Evolutionary conservation across 805 yeast species (phyloP).

Genomic region (Yarrowia keelungensis): DNA sequence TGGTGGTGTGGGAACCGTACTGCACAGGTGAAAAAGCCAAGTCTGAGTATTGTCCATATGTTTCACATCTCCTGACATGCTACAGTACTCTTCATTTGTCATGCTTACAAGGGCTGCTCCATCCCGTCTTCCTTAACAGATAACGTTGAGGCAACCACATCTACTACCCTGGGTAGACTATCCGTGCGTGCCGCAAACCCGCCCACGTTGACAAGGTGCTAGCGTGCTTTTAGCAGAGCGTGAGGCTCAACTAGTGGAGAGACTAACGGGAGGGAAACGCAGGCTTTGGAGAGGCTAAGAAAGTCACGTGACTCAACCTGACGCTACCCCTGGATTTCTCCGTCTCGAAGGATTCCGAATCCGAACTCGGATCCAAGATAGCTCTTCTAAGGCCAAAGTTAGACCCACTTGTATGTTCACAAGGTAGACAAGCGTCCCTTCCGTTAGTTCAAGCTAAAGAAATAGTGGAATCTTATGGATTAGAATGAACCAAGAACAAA

Average conservation of each 20-base stretch:
- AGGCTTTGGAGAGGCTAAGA: no score
- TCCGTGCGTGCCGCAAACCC: slow-evolving; percentile 26
- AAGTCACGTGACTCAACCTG: not conserved
- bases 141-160: not conserved
- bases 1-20: no score
- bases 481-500: no score
- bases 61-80: no score
- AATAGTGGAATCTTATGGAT: not conserved
- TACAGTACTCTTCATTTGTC: no score
- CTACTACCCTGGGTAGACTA: slow-evolving; percentile 4
- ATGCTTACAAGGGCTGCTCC: no score
- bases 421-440: not conserved
- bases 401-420: not conserved
- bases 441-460: not conserved
- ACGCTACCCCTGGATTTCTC: not conserved
- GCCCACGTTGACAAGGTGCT: slow-evolving; percentile 7
- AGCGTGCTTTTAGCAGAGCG: slow-evolving; percentile 12
- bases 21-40: no score
- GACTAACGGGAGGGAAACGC: no score
- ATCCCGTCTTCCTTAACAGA: no score
- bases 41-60: no score
- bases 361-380: not conserved
- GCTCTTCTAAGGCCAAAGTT: not conserved
- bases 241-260: slow-evolving; percentile 7
- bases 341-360: not conserved